Evolutionary conservation across 257 asterid species (phyloP).

Genomic region (Fraxinus excelsior): DNA sequence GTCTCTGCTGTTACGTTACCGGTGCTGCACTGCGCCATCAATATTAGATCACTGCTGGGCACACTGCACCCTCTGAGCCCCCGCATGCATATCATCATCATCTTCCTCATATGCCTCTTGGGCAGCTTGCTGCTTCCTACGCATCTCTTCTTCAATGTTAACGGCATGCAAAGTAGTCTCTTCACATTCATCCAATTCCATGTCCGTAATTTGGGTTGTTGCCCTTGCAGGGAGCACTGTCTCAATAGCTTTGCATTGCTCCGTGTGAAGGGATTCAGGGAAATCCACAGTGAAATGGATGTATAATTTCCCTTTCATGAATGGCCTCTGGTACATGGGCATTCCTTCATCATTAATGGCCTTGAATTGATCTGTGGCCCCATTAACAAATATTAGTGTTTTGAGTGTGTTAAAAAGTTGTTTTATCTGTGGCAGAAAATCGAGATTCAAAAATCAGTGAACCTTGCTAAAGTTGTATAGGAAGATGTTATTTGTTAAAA

Average conservation of each 20-base stretch:
- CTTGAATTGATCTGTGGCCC: conserved; percentile 64
- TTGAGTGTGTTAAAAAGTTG: not conserved
- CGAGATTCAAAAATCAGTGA: not conserved
- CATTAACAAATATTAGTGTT: not conserved
- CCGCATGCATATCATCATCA: conserved; percentile 47
- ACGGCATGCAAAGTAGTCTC: conserved; percentile 56
- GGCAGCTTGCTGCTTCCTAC: conserved; percentile 48
- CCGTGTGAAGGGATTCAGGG: conserved; percentile 64
- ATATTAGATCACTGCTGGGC: conserved; percentile 48
- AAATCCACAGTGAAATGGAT: conserved; percentile 79
- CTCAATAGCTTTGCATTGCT: conserved; percentile 58
- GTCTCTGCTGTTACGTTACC: no score
- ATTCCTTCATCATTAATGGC: conserved; percentile 95
- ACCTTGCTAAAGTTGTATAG: not conserved
- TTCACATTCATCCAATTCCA: conserved; percentile 54
- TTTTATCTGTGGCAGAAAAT: not conserved
- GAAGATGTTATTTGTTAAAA: not conserved
- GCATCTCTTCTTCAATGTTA: conserved; percentile 58
- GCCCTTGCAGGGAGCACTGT: conserved; percentile 49
- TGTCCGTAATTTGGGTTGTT: conserved; percentile 29
- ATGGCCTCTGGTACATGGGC: conserved; percentile 80
- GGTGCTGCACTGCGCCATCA: no score
- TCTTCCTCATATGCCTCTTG: conserved; percentile 59
- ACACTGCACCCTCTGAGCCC: conserved; percentile 66
- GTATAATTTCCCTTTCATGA: conserved; percentile 78